phyloP scores from a whole-genome alignment of 306 rosid species.

The Dalbergia oliveri region DNA sequence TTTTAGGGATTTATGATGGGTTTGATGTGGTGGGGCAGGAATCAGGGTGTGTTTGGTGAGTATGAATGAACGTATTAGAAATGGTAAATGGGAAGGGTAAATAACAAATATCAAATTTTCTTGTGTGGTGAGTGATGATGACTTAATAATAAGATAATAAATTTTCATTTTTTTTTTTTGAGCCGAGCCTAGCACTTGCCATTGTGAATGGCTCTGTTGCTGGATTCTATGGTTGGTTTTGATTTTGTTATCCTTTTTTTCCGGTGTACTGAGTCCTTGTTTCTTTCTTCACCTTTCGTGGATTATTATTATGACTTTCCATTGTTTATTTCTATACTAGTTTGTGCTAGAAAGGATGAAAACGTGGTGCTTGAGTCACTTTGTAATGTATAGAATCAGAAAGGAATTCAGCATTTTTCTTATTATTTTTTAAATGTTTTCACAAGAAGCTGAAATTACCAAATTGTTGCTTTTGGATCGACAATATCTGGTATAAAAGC shows the following conservation, averaged over 20 bases:
- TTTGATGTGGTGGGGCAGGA: slow-evolving; percentile 32
- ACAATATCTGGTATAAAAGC: neutral
- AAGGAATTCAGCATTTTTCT: neutral
- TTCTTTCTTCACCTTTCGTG: slow-evolving; percentile 6
- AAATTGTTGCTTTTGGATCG: neutral
- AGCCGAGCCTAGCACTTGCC: neutral
- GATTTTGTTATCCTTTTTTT: neutral
- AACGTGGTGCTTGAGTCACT: neutral
- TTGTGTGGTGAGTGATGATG: neutral
- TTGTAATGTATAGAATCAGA: slow-evolving; percentile 8
- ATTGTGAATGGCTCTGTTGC: neutral
- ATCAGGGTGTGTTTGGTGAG: neutral
- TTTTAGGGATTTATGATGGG: slow-evolving; percentile 12
- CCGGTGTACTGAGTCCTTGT: neutral
- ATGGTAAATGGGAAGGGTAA: slow-evolving; percentile 23
- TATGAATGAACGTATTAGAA: neutral
- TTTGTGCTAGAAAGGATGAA: neutral
- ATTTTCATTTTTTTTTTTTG: neutral
- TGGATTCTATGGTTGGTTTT: slow-evolving; percentile 1
- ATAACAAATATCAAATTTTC: neutral
- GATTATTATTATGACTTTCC: neutral
- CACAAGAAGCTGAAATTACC: slow-evolving; percentile 4
- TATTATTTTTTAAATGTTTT: slow-evolving; percentile 1
- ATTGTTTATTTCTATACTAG: neutral
- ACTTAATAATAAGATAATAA: neutral